Evolutionary conservation across 2,329 filamentous ascomycete species (phyloP), one percentile per base, ranked within the genome.

Genomic region (Penicillium sp.): DNA sequence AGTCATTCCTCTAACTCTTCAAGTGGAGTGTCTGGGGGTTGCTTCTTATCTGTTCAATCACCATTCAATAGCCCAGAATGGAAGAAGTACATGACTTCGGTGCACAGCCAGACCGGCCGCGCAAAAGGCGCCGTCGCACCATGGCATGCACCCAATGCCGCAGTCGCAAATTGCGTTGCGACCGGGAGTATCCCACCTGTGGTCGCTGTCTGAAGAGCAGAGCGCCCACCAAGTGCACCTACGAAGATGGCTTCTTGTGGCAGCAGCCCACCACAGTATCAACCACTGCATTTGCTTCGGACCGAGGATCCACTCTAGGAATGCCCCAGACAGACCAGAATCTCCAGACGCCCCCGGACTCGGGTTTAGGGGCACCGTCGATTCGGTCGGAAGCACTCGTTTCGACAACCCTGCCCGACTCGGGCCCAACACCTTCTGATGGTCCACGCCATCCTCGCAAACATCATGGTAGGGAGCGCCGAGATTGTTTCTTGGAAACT

Each of bases 81-180:
- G 59, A 60, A 41, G 60, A 64, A 45, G 48, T 54, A 21, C 52
- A 61, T 46, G 41, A 44, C 19, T 52, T 59, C 11, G 56, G 47
- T 22, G n/a, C 16, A 24, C 64, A 56, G 52, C 57, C 64, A 33
- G 68, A 68, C 9, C 67, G 70, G 44, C 70, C 70, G 53, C 73
- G 73, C 29, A 76, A 76, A 62, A 64, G 75, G 29, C 71, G 72
- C 55, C 65, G 75, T 22, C 70, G 75, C 24, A 75, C 76, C 10
- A 70, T 77, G 60, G 74, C 76, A 16, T 78, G 76, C 59, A 70
- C 71, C 19, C 74, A 74, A 35, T 78, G 76, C 58, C 73, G 76
- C 53, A 73, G 68, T 53, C 66, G 75, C 46, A 78, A 78, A 60
- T 63, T 78, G 33, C 75, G 73, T 56, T 78, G 76, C 56, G 76